Percentiles rank a stretch among this genome's conserved stretches.
Conservation (phyloP, 805 yeast genomes). For the Spathaspora sp. region DNA sequence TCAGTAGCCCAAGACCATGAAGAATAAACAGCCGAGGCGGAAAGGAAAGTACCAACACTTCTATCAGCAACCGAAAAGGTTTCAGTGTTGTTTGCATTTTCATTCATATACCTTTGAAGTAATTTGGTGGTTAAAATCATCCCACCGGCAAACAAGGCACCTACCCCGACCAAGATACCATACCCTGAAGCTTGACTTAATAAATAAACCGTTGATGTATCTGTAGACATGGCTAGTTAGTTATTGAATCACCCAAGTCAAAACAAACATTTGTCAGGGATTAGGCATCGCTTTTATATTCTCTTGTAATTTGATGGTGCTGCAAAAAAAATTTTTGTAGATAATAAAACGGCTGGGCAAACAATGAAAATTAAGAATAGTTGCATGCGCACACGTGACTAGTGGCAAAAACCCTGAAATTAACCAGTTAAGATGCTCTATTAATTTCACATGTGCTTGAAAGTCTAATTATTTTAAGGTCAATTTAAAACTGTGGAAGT, state of each 20-base stretch:
- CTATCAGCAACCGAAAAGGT: slow-evolving; percentile 26
- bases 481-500: not conserved
- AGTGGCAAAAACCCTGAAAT: not conserved
- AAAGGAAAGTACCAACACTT: slow-evolving; percentile 17
- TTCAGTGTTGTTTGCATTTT: slow-evolving; percentile 23
- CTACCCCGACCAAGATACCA: slow-evolving; percentile 28
- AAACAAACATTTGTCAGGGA: not conserved
- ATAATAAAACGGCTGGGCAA: not conserved
- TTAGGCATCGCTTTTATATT: not conserved
- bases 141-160: slow-evolving; percentile 27
- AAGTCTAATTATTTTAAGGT: not conserved
- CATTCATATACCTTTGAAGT: slow-evolving; percentile 19
- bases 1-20: slow-evolving; percentile 30
- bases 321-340: not conserved
- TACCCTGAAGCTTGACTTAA: slow-evolving; percentile 26
- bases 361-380: not conserved
- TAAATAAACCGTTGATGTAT: slow-evolving; percentile 4
- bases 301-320: not conserved
- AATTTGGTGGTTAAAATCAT: slow-evolving; percentile 23
- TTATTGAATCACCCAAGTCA: not conserved
- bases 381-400: not conserved
- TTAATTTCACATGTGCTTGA: not conserved
- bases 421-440: not conserved
- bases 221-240: not conserved
- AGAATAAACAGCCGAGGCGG: slow-evolving; percentile 21